A percentile compares a stretch with the other conserved stretches of the same genome.
phyloP scores from a whole-genome alignment of 2,329 filamentous ascomycete genomes.

The Exophiala mesophila region DNA sequence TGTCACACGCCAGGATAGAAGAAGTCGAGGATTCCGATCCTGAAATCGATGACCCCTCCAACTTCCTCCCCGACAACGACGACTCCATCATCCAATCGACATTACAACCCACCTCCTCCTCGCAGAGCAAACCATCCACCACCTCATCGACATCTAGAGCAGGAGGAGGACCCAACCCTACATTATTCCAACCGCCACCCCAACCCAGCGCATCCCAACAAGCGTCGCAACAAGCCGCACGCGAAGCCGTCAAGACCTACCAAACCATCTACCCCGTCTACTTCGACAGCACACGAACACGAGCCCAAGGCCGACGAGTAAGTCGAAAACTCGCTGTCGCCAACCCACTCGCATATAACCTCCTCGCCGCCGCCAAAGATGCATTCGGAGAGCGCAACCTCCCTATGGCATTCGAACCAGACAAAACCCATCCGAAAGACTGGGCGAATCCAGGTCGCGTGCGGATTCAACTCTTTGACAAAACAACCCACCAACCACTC shows the following conservation, averaged over 20 bases:
- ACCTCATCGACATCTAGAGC: slow-evolving; percentile 22
- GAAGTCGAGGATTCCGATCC: slow-evolving; percentile 91
- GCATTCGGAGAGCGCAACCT: slow-evolving; percentile 49
- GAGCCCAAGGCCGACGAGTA: slow-evolving; percentile 78
- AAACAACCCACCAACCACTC: slow-evolving; percentile 47
- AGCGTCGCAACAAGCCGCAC: slow-evolving; percentile 38
- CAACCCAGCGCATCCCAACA: slow-evolving; percentile 31
- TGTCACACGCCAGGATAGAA: slow-evolving; percentile 85
- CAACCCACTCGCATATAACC: slow-evolving; percentile 83
- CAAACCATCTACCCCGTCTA: slow-evolving; percentile 94
- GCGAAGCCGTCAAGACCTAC: slow-evolving; percentile 64
- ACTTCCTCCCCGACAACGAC: slow-evolving; percentile 48
- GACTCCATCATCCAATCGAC: slow-evolving; percentile 37
- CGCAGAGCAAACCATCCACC: slow-evolving; percentile 23
- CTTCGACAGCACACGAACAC: slow-evolving; percentile 69
- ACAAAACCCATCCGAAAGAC: slow-evolving; percentile 90
- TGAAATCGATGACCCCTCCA: slow-evolving; percentile 74
- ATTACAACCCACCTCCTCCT: slow-evolving; percentile 27
- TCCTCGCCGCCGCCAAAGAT: slow-evolving; percentile 72
- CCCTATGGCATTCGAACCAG: slow-evolving; percentile 72
- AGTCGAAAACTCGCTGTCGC: slow-evolving; percentile 64
- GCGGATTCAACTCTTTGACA: slow-evolving; percentile 61
- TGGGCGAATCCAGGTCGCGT: slow-evolving; percentile 95
- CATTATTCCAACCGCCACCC: slow-evolving; percentile 43
- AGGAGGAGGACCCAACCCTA: slow-evolving; percentile 32